Conservation (phyloP, 768 basidiomycete species). For the Calocybe cyanea region DNA sequence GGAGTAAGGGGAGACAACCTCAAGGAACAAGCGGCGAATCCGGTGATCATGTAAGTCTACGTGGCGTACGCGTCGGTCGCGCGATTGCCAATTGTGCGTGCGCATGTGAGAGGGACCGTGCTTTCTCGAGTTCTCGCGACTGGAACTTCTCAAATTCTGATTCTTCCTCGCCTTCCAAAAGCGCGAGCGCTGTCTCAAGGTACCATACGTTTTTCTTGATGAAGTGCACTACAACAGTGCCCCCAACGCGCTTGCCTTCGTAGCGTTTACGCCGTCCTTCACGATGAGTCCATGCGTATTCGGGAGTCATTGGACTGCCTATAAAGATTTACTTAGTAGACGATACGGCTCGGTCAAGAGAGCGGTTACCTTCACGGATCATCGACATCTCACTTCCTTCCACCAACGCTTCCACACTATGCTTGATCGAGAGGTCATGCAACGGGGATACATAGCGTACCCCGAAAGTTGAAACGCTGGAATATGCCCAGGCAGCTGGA, state of each 20-base stretch:
- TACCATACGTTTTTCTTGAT: slow-evolving; percentile 98
- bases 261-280: slow-evolving; percentile 69
- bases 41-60: slow-evolving; percentile 6
- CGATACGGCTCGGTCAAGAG: neutral
- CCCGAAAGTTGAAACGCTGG: slow-evolving; percentile 85
- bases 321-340: slow-evolving; percentile 3
- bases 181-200: slow-evolving; percentile 84
- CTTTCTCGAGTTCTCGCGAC: slow-evolving; percentile 21
- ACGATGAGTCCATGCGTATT: slow-evolving; percentile 66
- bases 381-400: slow-evolving; percentile 87
- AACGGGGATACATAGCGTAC: slow-evolving; percentile 69
- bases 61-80: slow-evolving; percentile 3
- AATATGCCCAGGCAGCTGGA: slow-evolving; percentile 37
- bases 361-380: slow-evolving; percentile 54
- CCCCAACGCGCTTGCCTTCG: slow-evolving; percentile 71
- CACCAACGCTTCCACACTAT: slow-evolving; percentile 88
- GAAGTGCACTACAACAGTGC: slow-evolving; percentile 94
- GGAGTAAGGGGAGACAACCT: neutral
- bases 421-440: slow-evolving; percentile 54
- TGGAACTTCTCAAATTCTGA: slow-evolving; percentile 51
- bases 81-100: slow-evolving; percentile 10
- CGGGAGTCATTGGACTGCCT: slow-evolving; percentile 58
- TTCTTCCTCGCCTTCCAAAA: slow-evolving; percentile 76
- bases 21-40: neutral
- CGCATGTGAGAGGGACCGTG: slow-evolving; percentile 3